Evolutionary conservation across 2,329 filamentous ascomycete genomes (phyloP).

Genomic region (Apiospora sp.): DNA sequence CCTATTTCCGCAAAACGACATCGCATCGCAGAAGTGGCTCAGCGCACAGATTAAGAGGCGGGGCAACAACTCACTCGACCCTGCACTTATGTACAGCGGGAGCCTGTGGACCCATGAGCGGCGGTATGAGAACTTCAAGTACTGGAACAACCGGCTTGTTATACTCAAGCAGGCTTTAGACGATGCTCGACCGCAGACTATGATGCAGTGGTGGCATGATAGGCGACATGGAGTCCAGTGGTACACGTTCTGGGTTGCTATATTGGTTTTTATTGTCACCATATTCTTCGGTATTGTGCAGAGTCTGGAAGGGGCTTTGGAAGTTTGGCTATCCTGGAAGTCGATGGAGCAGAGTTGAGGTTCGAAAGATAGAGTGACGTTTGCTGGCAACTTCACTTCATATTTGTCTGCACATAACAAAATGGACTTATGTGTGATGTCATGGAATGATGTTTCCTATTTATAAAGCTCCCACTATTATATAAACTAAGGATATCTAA

Average conservation of each 20-base stretch:
- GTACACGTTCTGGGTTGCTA: background rate
- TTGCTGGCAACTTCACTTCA: no score
- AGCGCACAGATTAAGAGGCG: background rate
- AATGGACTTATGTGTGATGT: no score
- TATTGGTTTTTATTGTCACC: background rate
- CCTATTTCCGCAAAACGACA: slow-evolving; percentile 44
- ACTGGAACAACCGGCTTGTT: background rate
- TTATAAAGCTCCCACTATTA: no score
- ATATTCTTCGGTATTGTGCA: background rate
- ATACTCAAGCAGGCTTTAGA: background rate
- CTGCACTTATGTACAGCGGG: background rate
- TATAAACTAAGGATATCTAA: no score
- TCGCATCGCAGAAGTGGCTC: background rate
- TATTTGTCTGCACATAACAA: no score
- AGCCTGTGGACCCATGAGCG: background rate
- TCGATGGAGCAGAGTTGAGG: background rate
- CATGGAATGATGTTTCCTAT: no score
- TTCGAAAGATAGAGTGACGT: no score
- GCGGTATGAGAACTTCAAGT: background rate
- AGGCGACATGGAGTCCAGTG: background rate
- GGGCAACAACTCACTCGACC: background rate
- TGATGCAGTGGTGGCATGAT: background rate
- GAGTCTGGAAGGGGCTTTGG: background rate
- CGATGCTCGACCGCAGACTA: background rate
- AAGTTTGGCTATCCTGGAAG: background rate